Conservation (phyloP, 202 grass and related monocot species). For the Setaria italica region DNA sequence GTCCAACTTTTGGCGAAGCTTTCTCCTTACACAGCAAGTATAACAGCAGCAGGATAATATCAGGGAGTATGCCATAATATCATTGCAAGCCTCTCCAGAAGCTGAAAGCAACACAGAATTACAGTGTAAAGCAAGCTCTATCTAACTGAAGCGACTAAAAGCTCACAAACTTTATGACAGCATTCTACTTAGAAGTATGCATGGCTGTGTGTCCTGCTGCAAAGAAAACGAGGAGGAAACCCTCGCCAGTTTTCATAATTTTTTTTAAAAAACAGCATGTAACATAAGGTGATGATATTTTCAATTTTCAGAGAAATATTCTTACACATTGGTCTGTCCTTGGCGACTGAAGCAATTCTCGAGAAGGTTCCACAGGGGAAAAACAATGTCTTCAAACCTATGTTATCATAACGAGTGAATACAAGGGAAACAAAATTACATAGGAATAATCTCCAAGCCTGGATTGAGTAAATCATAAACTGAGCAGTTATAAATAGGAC, state of each 20-base stretch:
- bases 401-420: conserved; percentile 23
- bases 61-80: conserved; percentile 81
- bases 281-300: conserved; percentile 1
- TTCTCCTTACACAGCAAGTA: conserved; percentile 87
- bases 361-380: conserved; percentile 96
- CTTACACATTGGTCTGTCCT: conserved; percentile 88
- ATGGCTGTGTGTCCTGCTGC: not conserved
- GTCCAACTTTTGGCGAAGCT: conserved; percentile 74
- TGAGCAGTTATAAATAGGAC: not conserved
- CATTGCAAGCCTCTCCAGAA: conserved; percentile 85
- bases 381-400: conserved; percentile 91
- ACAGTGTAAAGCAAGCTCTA: not conserved
- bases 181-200: conserved; percentile 24
- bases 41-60: conserved; percentile 95
- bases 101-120: conserved; percentile 59
- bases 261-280: not conserved
- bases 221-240: not conserved
- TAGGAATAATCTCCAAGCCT: conserved; percentile 38
- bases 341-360: conserved; percentile 78
- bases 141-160: conserved; percentile 4
- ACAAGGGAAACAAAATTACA: conserved; percentile 20
- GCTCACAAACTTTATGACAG: not conserved
- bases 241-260: not conserved
- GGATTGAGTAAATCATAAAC: conserved; percentile 29
- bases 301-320: conserved; percentile 25